These are phyloP conservation scores for Hygrocybe punicea DNA, from an alignment of 768 basidiomycete species.

Conservation along the genomic window DNA sequence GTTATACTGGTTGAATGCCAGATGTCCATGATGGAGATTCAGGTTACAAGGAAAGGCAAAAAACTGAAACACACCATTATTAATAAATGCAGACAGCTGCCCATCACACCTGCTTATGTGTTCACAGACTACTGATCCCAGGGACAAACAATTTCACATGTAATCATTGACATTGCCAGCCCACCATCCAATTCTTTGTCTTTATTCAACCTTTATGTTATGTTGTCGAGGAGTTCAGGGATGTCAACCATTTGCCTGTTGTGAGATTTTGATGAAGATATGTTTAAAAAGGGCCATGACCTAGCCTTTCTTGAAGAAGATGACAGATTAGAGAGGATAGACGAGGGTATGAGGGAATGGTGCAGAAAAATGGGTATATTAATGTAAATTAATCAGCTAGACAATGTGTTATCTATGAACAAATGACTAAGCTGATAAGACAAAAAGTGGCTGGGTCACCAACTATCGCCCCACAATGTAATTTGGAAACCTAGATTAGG, in stretches of 20 bases:
- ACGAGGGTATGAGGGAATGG: not conserved
- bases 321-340: not conserved
- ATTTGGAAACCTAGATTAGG: too few relatives aligned
- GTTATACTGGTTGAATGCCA: constrained; percentile 25
- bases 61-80: constrained; percentile 8
- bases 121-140: constrained; percentile 43
- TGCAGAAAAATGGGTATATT: not conserved
- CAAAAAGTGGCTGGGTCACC: too few relatives aligned
- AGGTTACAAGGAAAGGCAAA: not conserved
- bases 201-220: constrained; percentile 33
- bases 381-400: not conserved
- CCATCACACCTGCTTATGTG: constrained; percentile 35
- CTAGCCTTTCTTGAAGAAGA: not conserved
- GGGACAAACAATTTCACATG: constrained; percentile 36
- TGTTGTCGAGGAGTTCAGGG: constrained; percentile 33
- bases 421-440: too few relatives aligned
- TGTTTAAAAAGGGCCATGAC: not conserved
- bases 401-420: not conserved
- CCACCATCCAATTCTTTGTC: constrained; percentile 26
- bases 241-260: constrained; percentile 28
- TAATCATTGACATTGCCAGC: constrained; percentile 34
- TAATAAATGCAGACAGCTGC: constrained; percentile 27
- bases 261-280: constrained; percentile 24
- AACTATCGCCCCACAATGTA: too few relatives aligned
- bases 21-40: constrained; percentile 6